These are phyloP conservation scores for Leishmania mexicana DNA, from an alignment of 208 protist species.

Conservation along the genomic window DNA sequence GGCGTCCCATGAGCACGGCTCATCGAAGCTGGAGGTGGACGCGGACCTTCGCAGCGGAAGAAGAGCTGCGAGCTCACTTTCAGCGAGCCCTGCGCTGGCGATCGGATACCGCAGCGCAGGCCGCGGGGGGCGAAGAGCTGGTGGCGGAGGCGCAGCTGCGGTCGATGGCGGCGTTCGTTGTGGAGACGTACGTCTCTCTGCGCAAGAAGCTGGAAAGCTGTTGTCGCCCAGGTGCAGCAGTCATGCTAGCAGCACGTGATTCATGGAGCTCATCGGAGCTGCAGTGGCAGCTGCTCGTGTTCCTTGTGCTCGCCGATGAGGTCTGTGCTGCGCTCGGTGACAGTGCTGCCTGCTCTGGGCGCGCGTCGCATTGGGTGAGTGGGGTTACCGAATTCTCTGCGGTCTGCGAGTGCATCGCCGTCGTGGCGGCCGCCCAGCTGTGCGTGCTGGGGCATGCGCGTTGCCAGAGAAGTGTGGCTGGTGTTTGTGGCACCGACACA, in stretches of 20 bases:
- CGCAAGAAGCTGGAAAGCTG: too few relatives aligned
- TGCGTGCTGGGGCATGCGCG: neutral
- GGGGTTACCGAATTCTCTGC: neutral
- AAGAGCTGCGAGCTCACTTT: constrained; percentile 3
- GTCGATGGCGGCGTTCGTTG: constrained; percentile 1
- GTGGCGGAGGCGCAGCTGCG: neutral
- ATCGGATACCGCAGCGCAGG: neutral
- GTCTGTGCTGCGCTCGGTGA: neutral
- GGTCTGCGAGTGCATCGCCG: constrained; percentile 1
- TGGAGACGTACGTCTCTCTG: neutral
- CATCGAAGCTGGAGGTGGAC: neutral
- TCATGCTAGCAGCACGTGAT: neutral
- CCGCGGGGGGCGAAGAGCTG: neutral
- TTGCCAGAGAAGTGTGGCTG: neutral
- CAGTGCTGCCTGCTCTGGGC: neutral
- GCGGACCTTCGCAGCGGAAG: neutral
- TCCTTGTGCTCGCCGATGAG: constrained; percentile 2
- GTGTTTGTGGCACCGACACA: neutral
- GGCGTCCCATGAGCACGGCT: neutral
- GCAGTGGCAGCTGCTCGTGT: neutral
- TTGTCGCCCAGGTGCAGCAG: neutral
- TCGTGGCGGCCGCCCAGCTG: constrained; percentile 4
- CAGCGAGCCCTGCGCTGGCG: neutral
- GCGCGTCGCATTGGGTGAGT: neutral
- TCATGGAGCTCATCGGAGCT: neutral